Conservation (phyloP, 352 stramenopile species). For the Pseudoperonospora humuli region DNA sequence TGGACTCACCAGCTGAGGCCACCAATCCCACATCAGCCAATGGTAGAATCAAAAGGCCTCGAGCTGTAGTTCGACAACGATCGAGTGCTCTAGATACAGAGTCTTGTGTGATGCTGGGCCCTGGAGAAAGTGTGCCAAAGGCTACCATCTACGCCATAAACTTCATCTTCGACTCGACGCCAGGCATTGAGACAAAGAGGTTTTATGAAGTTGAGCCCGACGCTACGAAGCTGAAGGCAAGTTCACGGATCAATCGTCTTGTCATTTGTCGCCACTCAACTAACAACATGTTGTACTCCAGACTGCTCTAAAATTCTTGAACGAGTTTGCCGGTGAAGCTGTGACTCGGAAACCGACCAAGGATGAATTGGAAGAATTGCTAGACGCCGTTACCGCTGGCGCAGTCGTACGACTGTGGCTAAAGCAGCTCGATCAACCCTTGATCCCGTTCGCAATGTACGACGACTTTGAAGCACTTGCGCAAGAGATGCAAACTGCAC, state of each 20-base stretch:
- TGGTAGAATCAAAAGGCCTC: constrained; percentile 23
- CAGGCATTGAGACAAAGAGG: constrained; percentile 61
- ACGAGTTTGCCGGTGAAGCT: constrained; percentile 37
- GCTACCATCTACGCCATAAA: constrained; percentile 58
- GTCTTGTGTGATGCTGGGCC: constrained; percentile 31
- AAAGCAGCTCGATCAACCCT: constrained; percentile 53
- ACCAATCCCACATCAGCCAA: constrained; percentile 7
- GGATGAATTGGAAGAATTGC: constrained; percentile 47
- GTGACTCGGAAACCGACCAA: constrained; percentile 39
- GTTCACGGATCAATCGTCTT: background rate
- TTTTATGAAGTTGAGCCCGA: constrained; percentile 66
- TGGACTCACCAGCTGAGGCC: constrained; percentile 11
- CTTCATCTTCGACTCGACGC: constrained; percentile 76
- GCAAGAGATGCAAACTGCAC: constrained; percentile 25
- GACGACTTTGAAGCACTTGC: constrained; percentile 48
- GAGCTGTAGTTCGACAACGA: constrained; percentile 26
- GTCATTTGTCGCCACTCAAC: background rate
- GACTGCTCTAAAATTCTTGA: constrained; percentile 49
- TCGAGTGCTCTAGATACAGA: constrained; percentile 41
- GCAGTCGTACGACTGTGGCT: constrained; percentile 63
- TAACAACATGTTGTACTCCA: constrained; percentile 2
- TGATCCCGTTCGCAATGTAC: constrained; percentile 62
- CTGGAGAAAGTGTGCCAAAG: constrained; percentile 44
- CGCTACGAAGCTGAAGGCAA: constrained; percentile 44
- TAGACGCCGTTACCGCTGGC: constrained; percentile 52